A percentile compares a stretch with the other conserved stretches of the same genome.
Evolutionary conservation across 1,284 basidiomycete species (phyloP).

Genomic region (Gomphus sp.): DNA sequence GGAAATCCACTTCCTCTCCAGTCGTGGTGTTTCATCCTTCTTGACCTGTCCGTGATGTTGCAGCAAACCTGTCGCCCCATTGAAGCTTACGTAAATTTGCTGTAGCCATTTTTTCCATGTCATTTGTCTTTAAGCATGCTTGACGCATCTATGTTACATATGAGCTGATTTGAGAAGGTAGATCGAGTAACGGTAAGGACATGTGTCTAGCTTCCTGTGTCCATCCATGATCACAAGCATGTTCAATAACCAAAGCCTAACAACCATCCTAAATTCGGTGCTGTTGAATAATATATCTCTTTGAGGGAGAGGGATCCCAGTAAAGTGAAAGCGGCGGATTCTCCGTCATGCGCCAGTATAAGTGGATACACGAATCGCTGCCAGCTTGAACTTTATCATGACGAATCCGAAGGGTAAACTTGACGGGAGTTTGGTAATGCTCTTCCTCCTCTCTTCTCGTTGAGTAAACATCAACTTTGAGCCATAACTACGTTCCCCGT

Average conservation of each 20-base stretch:
- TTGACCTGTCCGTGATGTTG: background rate
- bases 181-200: background rate
- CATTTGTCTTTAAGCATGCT: background rate
- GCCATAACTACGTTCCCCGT: background rate
- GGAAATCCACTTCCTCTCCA: background rate
- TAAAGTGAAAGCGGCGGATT: background rate
- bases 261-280: background rate
- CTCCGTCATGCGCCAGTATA: background rate
- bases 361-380: background rate
- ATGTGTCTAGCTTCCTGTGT: background rate
- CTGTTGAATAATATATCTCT: background rate
- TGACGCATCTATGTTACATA: background rate
- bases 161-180: background rate
- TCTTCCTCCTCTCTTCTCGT: background rate
- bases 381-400: background rate
- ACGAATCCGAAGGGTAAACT: background rate
- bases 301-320: background rate
- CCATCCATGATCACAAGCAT: background rate
- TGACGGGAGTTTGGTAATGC: background rate
- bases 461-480: background rate
- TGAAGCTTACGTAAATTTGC: background rate
- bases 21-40: conserved; percentile 16
- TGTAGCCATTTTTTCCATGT: background rate
- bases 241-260: background rate
- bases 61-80: background rate